These are phyloP conservation scores for Dalbergia cultrata DNA, from an alignment of 306 rosid species.

Conservation along the genomic window DNA sequence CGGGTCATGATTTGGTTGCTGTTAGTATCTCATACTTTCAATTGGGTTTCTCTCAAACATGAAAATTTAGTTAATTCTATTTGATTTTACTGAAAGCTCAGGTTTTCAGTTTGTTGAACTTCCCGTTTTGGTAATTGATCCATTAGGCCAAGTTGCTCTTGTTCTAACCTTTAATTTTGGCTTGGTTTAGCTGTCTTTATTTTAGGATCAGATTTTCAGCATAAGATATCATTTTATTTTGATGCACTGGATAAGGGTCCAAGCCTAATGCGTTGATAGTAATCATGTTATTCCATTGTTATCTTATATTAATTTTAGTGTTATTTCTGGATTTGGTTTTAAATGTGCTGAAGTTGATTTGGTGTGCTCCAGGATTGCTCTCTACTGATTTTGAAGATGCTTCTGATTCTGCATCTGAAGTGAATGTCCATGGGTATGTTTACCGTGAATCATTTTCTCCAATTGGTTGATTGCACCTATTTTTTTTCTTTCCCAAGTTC, in stretches of 20 bases:
- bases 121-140: neutral
- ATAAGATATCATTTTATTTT: neutral
- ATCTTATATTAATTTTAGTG: neutral
- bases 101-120: neutral
- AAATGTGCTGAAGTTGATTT: conserved; percentile 7
- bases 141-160: conserved; percentile 4
- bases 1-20: neutral
- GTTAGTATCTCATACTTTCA: neutral
- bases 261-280: neutral
- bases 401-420: conserved; percentile 56
- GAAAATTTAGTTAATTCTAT: neutral
- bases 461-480: neutral
- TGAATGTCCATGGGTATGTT: conserved; percentile 62
- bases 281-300: neutral
- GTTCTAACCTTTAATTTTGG: neutral
- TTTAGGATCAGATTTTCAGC: conserved; percentile 10
- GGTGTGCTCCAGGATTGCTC: conserved; percentile 59
- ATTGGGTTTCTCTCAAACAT: neutral
- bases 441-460: conserved; percentile 1
- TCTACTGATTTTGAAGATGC: conserved; percentile 63
- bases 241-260: neutral
- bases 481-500: neutral
- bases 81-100: neutral
- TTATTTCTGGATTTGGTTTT: neutral
- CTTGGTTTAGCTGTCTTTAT: neutral